phyloP scores from a whole-genome alignment of 257 asterid genomes.

The Nicotiana paniculata region DNA sequence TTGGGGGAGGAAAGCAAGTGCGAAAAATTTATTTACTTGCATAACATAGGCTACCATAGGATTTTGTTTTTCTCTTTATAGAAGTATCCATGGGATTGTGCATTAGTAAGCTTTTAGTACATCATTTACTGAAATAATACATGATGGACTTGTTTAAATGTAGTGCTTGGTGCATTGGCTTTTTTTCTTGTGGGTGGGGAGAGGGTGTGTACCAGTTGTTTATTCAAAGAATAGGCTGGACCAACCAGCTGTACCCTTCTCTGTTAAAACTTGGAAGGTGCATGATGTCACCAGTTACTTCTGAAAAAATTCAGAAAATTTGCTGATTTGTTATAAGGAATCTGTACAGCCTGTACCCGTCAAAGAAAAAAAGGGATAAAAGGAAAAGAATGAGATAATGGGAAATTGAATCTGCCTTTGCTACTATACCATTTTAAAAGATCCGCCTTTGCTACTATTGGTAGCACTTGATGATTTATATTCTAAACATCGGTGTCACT shows the following conservation, averaged over 20 bases:
- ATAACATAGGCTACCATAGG: neutral
- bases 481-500: neutral
- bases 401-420: neutral
- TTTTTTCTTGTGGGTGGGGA: neutral
- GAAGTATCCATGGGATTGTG: neutral
- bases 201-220: neutral
- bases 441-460: neutral
- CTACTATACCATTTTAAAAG: too few species aligned
- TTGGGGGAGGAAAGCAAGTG: neutral
- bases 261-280: neutral
- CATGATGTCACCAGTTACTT: neutral
- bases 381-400: neutral
- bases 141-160: neutral
- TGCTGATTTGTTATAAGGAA: neutral
- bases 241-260: neutral
- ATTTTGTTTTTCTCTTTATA: neutral
- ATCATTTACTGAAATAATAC: neutral
- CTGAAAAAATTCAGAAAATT: neutral
- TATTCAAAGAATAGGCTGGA: neutral
- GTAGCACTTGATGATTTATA: neutral
- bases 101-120: neutral
- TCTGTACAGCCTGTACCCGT: neutral
- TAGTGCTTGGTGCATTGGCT: neutral
- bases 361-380: neutral
- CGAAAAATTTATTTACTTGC: neutral